phyloP scores from a whole-genome alignment of 2,329 filamentous ascomycete genomes.

The Neopestalotiopsis sp. region DNA sequence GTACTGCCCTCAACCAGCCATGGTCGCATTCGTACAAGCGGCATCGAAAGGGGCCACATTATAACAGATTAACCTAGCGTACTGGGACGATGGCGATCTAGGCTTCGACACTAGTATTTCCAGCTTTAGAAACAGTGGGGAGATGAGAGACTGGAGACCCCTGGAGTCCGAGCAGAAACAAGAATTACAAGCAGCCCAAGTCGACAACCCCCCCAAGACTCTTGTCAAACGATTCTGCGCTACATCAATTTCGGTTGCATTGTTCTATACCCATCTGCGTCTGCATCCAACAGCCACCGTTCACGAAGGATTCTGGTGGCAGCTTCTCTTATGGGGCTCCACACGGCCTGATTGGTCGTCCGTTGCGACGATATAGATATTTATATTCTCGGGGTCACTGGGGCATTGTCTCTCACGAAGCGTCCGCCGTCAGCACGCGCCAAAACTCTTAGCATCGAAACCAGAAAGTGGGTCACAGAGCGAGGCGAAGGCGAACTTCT shows the following conservation, averaged over 20 bases:
- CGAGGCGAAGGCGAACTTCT: background rate
- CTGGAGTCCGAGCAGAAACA: background rate
- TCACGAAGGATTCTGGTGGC: background rate
- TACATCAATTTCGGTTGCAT: slow-evolving; percentile 3
- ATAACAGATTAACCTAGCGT: background rate
- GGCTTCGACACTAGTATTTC: background rate
- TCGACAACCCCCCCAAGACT: no score
- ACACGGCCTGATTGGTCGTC: background rate
- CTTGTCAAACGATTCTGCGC: background rate
- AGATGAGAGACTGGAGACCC: background rate
- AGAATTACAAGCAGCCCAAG: background rate
- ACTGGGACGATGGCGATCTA: background rate
- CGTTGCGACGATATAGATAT: background rate
- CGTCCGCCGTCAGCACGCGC: no score
- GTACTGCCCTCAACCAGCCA: background rate
- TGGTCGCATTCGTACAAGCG: background rate
- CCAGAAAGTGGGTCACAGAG: background rate
- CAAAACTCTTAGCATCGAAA: no score
- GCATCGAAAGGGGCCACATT: background rate
- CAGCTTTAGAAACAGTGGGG: background rate
- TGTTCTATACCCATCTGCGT: background rate
- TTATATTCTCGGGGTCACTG: no score
- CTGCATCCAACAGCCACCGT: background rate
- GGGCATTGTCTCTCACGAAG: no score
- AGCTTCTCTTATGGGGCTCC: background rate